Evolutionary conservation across 495 filamentous ascomycete species (phyloP).

Genomic region (Hapsidospora chrysogenum): DNA sequence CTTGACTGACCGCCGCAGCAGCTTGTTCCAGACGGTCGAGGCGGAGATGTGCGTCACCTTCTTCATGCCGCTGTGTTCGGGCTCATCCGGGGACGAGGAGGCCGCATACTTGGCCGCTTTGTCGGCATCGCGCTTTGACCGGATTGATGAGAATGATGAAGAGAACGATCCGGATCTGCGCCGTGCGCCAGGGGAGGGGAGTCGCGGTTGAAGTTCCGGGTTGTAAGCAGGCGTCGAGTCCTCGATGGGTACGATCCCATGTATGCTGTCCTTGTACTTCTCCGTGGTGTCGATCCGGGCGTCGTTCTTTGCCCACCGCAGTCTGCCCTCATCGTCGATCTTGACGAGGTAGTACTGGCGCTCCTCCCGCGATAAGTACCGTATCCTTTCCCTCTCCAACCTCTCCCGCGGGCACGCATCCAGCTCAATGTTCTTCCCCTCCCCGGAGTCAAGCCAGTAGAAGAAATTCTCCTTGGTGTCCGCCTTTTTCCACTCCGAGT

Average conservation of each 20-base stretch:
- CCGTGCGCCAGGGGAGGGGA: background rate
- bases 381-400: slow-evolving; percentile 51
- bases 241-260: slow-evolving; percentile 54
- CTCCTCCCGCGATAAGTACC: slow-evolving; percentile 60
- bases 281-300: slow-evolving; percentile 55
- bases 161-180: background rate
- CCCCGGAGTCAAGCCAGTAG: slow-evolving; percentile 85
- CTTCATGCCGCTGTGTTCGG: slow-evolving; percentile 35
- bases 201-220: slow-evolving; percentile 7
- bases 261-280: slow-evolving; percentile 61
- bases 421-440: slow-evolving; percentile 41
- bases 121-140: background rate
- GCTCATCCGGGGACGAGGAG: slow-evolving; percentile 9
- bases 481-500: slow-evolving; percentile 62
- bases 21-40: slow-evolving; percentile 49
- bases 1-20: slow-evolving; percentile 51
- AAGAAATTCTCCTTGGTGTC: slow-evolving; percentile 81
- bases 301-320: slow-evolving; percentile 70
- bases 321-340: slow-evolving; percentile 46
- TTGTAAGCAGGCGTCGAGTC: slow-evolving; percentile 39
- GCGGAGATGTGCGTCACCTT: slow-evolving; percentile 54
- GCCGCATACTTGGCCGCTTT: slow-evolving; percentile 7
- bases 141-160: background rate
- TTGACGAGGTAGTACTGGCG: slow-evolving; percentile 54
- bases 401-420: slow-evolving; percentile 43